Percentiles rank a stretch among this genome's conserved stretches.
Conservation (phyloP, 805 yeast genomes). For the Jamesozyma hellenica region DNA sequence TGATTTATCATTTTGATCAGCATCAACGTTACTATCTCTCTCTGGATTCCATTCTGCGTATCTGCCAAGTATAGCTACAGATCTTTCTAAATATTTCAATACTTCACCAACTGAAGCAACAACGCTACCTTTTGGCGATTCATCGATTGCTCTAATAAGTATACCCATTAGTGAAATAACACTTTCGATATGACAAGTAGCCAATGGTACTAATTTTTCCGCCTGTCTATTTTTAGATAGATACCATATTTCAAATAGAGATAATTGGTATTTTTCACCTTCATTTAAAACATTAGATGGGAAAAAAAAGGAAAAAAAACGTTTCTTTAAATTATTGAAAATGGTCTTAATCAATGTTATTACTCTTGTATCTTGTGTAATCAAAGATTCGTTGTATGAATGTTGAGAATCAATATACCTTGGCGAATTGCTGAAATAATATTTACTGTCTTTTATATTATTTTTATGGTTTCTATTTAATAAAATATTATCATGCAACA, state of each 20-base stretch:
- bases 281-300: constrained; percentile 10
- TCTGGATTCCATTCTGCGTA: constrained; percentile 31
- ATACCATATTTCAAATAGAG: constrained; percentile 23
- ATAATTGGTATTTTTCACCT: constrained; percentile 8
- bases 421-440: constrained; percentile 2
- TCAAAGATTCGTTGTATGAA: constrained; percentile 17
- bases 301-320: constrained; percentile 17
- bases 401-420: constrained; percentile 6
- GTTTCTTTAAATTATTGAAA: constrained; percentile 5
- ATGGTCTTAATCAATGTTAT: constrained; percentile 9
- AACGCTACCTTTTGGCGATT: constrained; percentile 49
- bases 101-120: constrained; percentile 48
- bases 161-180: constrained; percentile 48
- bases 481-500: constrained; percentile 18
- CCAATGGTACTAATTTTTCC: constrained; percentile 49
- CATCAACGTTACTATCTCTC: not conserved
- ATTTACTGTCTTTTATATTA: not conserved
- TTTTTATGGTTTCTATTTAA: constrained; percentile 2
- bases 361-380: constrained; percentile 22
- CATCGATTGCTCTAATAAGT: constrained; percentile 44
- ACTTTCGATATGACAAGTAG: constrained; percentile 57
- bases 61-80: constrained; percentile 45
- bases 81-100: constrained; percentile 47
- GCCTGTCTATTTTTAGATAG: constrained; percentile 40
- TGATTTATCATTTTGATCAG: constrained; percentile 16